These are phyloP conservation scores for Irpex sp. DNA, from an alignment of 1,284 basidiomycete genomes.

Conservation along the genomic window DNA sequence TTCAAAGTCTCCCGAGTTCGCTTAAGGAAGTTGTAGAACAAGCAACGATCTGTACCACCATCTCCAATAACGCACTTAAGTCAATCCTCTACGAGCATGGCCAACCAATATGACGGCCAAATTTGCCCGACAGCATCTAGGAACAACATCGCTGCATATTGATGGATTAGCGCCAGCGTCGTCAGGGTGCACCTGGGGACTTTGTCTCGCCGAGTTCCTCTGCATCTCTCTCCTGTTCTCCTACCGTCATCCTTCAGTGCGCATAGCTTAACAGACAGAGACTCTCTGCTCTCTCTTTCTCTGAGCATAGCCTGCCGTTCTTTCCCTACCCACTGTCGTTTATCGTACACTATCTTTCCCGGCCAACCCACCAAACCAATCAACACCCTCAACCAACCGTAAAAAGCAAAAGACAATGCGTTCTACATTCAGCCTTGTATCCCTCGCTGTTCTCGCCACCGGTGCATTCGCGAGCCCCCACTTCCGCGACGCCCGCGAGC, in stretches of 20 bases:
- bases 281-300: not conserved
- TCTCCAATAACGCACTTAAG: not conserved
- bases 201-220: not conserved
- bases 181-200: not conserved
- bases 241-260: not conserved
- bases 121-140: not conserved
- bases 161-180: not conserved
- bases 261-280: not conserved
- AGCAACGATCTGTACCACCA: not conserved
- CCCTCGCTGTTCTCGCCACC: not conserved
- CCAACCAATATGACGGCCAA: not conserved
- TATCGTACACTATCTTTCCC: not conserved
- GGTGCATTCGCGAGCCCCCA: not conserved
- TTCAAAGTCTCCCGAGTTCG: not conserved
- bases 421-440: not conserved
- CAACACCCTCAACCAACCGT: not conserved
- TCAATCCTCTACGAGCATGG: not conserved
- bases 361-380: not conserved
- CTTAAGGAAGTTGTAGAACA: not conserved
- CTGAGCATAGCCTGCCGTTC: not conserved
- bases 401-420: not conserved
- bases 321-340: not conserved
- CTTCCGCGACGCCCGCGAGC: not conserved
- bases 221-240: not conserved
- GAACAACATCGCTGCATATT: not conserved